These are phyloP conservation scores for Beauveria pseudobassiana DNA, from an alignment of 2,329 filamentous ascomycete species.

Conservation along the genomic window DNA sequence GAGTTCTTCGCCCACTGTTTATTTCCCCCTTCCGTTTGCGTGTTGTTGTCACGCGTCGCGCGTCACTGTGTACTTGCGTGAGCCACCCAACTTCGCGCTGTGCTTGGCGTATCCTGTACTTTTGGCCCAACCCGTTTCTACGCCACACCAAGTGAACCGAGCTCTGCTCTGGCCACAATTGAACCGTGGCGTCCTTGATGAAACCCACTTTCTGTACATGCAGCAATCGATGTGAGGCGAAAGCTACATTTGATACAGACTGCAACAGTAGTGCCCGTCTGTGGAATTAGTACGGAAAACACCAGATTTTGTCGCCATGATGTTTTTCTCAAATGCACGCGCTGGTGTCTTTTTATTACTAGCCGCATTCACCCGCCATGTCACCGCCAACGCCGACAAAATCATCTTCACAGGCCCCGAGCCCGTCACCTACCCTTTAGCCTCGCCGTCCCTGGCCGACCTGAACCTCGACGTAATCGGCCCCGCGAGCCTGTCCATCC, in stretches of 20 bases:
- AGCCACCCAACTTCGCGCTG: neutral
- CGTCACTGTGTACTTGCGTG: constrained; percentile 1
- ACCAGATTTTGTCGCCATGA: neutral
- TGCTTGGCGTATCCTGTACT: neutral
- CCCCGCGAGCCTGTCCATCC: constrained; percentile 45
- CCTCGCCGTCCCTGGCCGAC: constrained; percentile 35
- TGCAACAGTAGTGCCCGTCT: neutral
- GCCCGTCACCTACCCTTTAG: constrained; percentile 42
- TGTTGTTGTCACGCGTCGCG: constrained; percentile 8
- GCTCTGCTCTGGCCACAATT: neutral
- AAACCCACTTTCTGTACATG: neutral
- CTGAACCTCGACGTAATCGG: constrained; percentile 60
- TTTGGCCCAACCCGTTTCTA: neutral
- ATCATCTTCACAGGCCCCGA: constrained; percentile 73
- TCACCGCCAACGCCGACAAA: constrained; percentile 77
- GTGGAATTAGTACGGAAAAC: neutral
- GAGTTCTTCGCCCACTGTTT: neutral
- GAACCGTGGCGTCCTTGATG: neutral
- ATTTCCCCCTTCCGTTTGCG: neutral
- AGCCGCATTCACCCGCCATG: constrained; percentile 12
- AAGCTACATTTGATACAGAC: neutral
- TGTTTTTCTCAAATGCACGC: neutral
- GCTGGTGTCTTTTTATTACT: constrained; percentile 5
- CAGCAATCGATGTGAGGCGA: neutral
- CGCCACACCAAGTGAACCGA: neutral